Base-by-base conservation (phyloP, 2,329 filamentous ascomycete species). In the Ophiostoma ips region DNA sequence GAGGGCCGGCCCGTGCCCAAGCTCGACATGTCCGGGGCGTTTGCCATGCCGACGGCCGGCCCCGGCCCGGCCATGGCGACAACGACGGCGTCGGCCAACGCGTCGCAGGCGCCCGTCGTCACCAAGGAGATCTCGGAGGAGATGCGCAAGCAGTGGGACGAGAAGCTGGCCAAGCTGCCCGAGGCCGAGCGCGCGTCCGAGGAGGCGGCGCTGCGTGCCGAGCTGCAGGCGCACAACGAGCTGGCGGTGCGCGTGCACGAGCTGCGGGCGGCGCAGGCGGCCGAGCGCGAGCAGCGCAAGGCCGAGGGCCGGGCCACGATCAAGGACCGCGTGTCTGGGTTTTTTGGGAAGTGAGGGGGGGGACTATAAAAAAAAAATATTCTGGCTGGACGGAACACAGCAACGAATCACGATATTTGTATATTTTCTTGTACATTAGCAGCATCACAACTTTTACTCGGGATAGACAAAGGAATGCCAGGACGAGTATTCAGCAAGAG, bases 141-240 rank as follows among this genome's bases (percentile, higher is more conserved):
- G 30, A 62, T 78, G 24, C 71, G 73, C 57, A 67, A 71, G 53
- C 62, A 63, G 45, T 72, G 77, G 61, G 71, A 72, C 59, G 69
- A 76, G 56, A 68, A 71, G 57, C 64, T 84, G 43, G 71, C 78
- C 47, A 73, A 78, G 57, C 64, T 82, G 47, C 71, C 71, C 5
- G 73, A 73, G 46, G 68, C 69, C 51, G 79, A 84, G 62, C 69
- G 77, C 28, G 68, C 70, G 40, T 63, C 80, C 16, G 82, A 87
- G 62, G 75, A 82, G 62, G 73, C 75, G 52, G 77, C 82, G 18
- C 68, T 84, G 54, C 70, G 72, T 52, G 79, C 77, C 7, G 80
- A 87, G 66, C 65, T 75, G 50, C 68, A 76, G 59, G 73, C 76
- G 55, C 78, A 79, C 61, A 64, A 72, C 45, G 73, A 82, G 57